phyloP scores from a whole-genome alignment of 179 eudicot species.

The Sideroxylon spinosum region DNA sequence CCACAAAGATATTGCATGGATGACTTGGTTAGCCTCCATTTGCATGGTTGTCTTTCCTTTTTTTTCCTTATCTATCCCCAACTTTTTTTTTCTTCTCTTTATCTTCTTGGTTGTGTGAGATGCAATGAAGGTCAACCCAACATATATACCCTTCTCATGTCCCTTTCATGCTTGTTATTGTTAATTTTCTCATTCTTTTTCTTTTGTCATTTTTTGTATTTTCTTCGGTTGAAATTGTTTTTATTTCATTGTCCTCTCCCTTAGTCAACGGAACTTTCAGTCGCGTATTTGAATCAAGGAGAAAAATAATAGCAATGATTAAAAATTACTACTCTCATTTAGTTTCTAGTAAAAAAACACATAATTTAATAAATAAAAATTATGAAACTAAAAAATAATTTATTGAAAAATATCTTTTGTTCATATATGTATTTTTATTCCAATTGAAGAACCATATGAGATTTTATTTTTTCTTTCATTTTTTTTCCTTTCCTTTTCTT shows the following conservation, averaged over 20 bases:
- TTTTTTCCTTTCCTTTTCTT: too few species aligned
- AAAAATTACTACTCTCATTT: too few species aligned
- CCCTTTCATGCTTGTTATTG: conserved; percentile 15
- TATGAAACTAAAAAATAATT: too few species aligned
- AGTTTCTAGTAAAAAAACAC: too few species aligned
- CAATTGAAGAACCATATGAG: too few species aligned
- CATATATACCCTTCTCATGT: conserved; percentile 14
- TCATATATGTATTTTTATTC: too few species aligned
- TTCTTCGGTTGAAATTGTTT: background rate
- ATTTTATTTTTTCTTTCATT: too few species aligned
- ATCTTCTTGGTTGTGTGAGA: conserved; percentile 4
- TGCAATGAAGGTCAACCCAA: conserved; percentile 17
- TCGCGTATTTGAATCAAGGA: too few species aligned
- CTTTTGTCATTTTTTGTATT: background rate
- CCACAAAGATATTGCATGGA: conserved; percentile 15
- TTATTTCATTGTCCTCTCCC: background rate
- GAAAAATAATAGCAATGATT: too few species aligned
- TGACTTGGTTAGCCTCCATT: conserved; percentile 8
- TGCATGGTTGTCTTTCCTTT: conserved; percentile 7
- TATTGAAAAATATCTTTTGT: too few species aligned
- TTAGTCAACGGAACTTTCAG: too few species aligned
- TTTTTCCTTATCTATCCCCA: conserved; percentile 13
- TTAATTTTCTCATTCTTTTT: background rate
- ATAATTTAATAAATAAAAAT: too few species aligned
- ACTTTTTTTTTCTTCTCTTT: background rate